phyloP scores from a whole-genome alignment of 2,329 filamentous ascomycete species.

The Cucurbitaria berberidis region DNA sequence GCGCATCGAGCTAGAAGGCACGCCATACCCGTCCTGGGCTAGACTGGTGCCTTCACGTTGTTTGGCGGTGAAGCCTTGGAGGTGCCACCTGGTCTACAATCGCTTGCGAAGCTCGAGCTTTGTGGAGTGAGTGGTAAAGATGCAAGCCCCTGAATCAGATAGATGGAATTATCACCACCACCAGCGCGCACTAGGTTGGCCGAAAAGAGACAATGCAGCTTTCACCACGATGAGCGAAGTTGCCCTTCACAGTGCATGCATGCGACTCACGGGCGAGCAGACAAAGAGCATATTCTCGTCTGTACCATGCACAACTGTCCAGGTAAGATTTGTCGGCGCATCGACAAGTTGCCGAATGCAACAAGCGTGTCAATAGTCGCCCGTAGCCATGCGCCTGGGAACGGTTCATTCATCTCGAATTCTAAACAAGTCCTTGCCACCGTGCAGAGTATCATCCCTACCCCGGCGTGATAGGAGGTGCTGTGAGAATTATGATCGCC shows the following conservation, averaged over 20 bases:
- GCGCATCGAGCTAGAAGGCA: not conserved
- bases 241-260: constrained; percentile 7
- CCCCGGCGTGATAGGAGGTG: constrained; percentile 30
- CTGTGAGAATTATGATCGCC: constrained; percentile 39
- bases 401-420: constrained; percentile 16
- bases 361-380: constrained; percentile 14
- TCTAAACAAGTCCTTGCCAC: constrained; percentile 15
- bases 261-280: not conserved
- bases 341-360: constrained; percentile 9
- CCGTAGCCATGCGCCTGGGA: constrained; percentile 19
- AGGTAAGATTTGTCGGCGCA: constrained; percentile 12
- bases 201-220: not conserved
- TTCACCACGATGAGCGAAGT: not conserved
- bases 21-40: not conserved
- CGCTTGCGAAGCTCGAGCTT: constrained; percentile 20
- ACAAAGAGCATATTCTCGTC: constrained; percentile 2
- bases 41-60: constrained; percentile 4
- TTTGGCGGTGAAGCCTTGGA: constrained; percentile 29
- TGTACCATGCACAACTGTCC: not conserved
- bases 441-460: constrained; percentile 20
- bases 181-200: not conserved
- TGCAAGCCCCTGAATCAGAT: constrained; percentile 12
- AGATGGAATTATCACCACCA: not conserved
- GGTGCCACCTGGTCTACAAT: constrained; percentile 13
- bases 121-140: constrained; percentile 17